Evolutionary conservation across 106 monocot species (phyloP).

Genomic region (Dactylorhiza incarnata): DNA sequence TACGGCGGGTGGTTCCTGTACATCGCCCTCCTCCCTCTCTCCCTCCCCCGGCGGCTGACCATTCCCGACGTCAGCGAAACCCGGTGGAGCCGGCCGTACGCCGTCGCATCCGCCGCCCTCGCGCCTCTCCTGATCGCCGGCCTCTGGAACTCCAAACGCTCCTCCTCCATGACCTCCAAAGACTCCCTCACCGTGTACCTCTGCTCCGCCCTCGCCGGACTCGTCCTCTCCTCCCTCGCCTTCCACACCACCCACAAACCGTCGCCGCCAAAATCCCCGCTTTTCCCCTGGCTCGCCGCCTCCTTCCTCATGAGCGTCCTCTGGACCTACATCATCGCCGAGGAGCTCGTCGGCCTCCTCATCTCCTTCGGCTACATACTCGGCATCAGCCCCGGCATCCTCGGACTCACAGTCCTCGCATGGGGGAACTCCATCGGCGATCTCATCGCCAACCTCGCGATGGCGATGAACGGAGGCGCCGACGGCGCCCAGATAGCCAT

Average conservation of each 20-base stretch:
- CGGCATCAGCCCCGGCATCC: constrained; percentile 31
- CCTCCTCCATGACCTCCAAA: background rate
- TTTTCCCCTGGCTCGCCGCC: constrained; percentile 32
- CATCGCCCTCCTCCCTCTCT: constrained; percentile 30
- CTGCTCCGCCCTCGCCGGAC: constrained; percentile 10
- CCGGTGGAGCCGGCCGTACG: constrained; percentile 42
- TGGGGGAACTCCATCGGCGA: constrained; percentile 16
- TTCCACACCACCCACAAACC: constrained; percentile 22
- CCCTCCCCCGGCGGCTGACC: constrained; percentile 43
- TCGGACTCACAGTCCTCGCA: constrained; percentile 12
- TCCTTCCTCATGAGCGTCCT: constrained; percentile 33
- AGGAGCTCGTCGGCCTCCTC: constrained; percentile 25
- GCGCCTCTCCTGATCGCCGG: constrained; percentile 33
- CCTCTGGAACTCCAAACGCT: constrained; percentile 24
- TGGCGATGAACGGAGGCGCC: constrained; percentile 10
- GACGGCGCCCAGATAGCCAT: constrained; percentile 19
- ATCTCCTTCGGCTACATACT: constrained; percentile 31
- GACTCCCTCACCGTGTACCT: constrained; percentile 21
- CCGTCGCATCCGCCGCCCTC: constrained; percentile 25
- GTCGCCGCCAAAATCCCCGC: constrained; percentile 21
- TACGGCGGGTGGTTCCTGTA: background rate
- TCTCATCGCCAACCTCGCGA: constrained; percentile 15
- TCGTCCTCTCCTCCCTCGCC: constrained; percentile 19
- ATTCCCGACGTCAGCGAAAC: constrained; percentile 38
- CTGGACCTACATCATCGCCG: constrained; percentile 29